These are phyloP conservation scores for Glebionis coronaria DNA, from an alignment of 129 eudicot species.

Conservation along the genomic window DNA sequence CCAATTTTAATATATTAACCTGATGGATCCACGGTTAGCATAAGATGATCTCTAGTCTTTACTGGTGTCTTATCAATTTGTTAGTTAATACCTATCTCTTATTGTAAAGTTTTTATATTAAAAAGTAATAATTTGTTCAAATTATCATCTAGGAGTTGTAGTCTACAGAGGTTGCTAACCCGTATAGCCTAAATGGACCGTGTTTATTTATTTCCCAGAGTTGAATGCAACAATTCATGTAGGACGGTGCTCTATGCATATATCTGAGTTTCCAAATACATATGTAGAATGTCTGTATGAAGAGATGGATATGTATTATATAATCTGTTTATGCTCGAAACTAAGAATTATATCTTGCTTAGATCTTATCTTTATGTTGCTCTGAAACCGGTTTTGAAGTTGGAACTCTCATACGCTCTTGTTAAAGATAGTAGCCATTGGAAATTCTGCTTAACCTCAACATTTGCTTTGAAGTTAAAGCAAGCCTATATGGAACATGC, in stretches of 20 bases:
- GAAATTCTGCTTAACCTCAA: background rate
- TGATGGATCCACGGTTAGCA: constrained; percentile 1
- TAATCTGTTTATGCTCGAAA: background rate
- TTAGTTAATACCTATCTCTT: background rate
- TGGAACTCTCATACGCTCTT: background rate
- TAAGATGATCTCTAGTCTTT: background rate
- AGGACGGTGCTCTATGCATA: constrained; percentile 4
- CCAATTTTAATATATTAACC: background rate
- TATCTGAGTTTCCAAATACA: background rate
- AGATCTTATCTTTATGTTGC: constrained; percentile 13
- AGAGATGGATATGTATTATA: constrained; percentile 7
- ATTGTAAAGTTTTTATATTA: background rate
- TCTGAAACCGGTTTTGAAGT: background rate
- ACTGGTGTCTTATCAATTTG: background rate
- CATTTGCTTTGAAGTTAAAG: background rate
- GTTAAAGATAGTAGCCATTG: constrained; percentile 10
- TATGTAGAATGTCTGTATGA: constrained; percentile 7
- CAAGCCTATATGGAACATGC: background rate
- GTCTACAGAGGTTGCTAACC: no score
- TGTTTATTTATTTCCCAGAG: background rate
- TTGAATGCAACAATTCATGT: background rate
- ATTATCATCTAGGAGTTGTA: constrained; percentile 15
- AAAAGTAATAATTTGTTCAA: constrained; percentile 4
- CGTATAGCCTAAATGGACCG: background rate
- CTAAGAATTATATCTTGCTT: background rate